Evolutionary conservation across 805 yeast species (phyloP), one percentile per base, ranked within the genome.

Genomic region (Scheffersomyces coipomensis): DNA sequence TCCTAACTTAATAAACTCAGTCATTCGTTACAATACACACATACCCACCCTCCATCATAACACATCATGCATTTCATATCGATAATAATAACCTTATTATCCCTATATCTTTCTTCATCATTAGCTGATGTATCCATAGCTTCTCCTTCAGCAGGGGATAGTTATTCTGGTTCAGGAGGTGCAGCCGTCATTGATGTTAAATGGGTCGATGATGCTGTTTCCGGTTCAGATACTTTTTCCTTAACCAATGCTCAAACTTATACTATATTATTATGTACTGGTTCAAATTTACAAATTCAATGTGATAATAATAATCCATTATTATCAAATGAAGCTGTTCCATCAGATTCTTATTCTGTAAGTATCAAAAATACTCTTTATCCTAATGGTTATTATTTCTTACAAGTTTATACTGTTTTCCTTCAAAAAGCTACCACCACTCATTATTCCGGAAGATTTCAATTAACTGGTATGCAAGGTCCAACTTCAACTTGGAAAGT

Each of bases 391-490:
- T 61, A 62, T 43, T 91, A 77, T 62, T 87, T 67, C 59, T 58
- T 91, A 47, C 97, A 91, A 66, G 58, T 89, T 23, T 76, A 72
- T 45, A 77, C 88, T 1, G 42, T 49, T 8, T 66, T 63, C 39
- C 41, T 58, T 2, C 49, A 53, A 19, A 67, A 64, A 5, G 69
- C 65, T 50, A 68, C 64, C 51, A 73, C 88, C 1, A 78, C 79
- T 47, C 85, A 82, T 55, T 88, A 88, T 60, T 58, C 89, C 4
- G 71, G 75, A 27, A 68, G 95, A 52, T 84, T 90, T 65, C 44
- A 58, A 19, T 65, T 91, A 44, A 58, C 70, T 0, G 88, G 83
- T 9, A 85, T 91, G 95, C 63, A 80, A 0, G 97, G 97, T 31
- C 38, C 81, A 0, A 48, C 75, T n/a, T 71, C 79, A 12, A 83